These are phyloP conservation scores for Metarhizium guizhouense DNA, from an alignment of 2,329 filamentous ascomycete species.

Conservation along the genomic window DNA sequence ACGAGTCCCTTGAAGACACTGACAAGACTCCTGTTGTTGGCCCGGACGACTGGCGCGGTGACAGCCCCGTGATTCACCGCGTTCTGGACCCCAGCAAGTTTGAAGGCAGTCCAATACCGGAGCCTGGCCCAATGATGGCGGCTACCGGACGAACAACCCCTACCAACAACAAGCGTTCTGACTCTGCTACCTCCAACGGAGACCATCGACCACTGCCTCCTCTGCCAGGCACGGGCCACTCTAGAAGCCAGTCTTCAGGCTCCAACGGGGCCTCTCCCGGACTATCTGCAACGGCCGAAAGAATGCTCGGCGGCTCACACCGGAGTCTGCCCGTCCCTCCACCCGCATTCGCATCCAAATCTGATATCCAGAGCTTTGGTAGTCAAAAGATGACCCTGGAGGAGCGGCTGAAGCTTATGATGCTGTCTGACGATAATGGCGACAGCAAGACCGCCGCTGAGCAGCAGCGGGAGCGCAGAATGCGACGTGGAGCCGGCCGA, in stretches of 20 bases:
- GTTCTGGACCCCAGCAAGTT: conserved; percentile 33
- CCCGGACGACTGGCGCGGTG: conserved; percentile 88
- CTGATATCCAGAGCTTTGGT: conserved; percentile 69
- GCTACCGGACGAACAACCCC: conserved; percentile 34
- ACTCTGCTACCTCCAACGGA: conserved; percentile 68
- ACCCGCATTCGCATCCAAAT: conserved; percentile 57
- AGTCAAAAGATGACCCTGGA: conserved; percentile 74
- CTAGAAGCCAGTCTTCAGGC: conserved; percentile 30
- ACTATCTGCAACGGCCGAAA: conserved; percentile 64
- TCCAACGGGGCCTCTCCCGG: conserved; percentile 50
- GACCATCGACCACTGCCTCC: conserved; percentile 82
- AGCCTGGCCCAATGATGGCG: conserved; percentile 31
- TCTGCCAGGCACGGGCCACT: conserved; percentile 53
- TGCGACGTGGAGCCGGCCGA: conserved; percentile 51
- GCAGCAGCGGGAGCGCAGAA: conserved; percentile 58
- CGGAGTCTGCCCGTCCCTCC: conserved; percentile 68
- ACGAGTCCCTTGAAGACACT: conserved; percentile 88
- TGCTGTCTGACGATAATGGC: conserved; percentile 59
- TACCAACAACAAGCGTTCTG: conserved; percentile 53
- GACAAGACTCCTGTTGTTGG: conserved; percentile 98
- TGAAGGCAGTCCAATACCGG: conserved; percentile 60
- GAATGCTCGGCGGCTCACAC: conserved; percentile 54
- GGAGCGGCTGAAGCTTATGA: conserved; percentile 80
- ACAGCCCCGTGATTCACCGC: conserved; percentile 39
- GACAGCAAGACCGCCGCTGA: conserved; percentile 50